Evolutionary conservation across 2,329 filamentous ascomycete genomes (phyloP), one percentile per base, ranked within the genome.

Genomic region (Tolypocladium sp.): DNA sequence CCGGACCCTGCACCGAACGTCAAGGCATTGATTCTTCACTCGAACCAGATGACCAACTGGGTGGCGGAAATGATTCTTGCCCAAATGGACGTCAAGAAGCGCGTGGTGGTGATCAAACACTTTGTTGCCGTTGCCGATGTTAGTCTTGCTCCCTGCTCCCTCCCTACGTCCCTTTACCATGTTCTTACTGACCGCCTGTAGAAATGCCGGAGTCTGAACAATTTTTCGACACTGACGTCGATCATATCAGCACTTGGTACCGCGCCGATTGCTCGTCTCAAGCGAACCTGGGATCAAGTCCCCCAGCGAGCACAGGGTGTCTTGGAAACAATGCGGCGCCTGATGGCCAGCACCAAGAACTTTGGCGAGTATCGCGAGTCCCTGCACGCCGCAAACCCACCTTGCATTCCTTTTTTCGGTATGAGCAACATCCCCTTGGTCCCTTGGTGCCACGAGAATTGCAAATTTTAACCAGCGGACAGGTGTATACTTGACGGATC

Each of bases 31-130:
- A 99, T 99, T 75, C 80, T 97, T 57, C 94, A 99, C 75, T 97
- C 94, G 0, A 99, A 99, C 69, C 93, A 97, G 73, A 87, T 99
- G 80, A 99, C 94, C 7, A 99, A 97, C 71, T 99, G 94, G 94
- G 94, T 97, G 56, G 94, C 94, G 37, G 93, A 97, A 74, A 97
- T 99, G 94, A 97, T 99, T 65, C 76, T 99, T 62, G 92, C 89
- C 0, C 94, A 99, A 74, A 84, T 88, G 67, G 94, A 99, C 71
- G 90, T 97, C 63, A 96, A 94, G 79, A 95, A 96, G 74, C 86
- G 94, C 66, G 93, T 97, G 33, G 90, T 96, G 40, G 94, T 99
- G 52, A 97, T 99, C 74, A 97, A 97, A 74, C 94, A 97, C 73
- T 99, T 97, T 76, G 92, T 99, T 61, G 85, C 90, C 42, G 92